Percentiles rank a stretch among this genome's conserved stretches.
Evolutionary conservation across 139 green algal species (phyloP).

Genomic region (Protoeuglena noctilucae): DNA sequence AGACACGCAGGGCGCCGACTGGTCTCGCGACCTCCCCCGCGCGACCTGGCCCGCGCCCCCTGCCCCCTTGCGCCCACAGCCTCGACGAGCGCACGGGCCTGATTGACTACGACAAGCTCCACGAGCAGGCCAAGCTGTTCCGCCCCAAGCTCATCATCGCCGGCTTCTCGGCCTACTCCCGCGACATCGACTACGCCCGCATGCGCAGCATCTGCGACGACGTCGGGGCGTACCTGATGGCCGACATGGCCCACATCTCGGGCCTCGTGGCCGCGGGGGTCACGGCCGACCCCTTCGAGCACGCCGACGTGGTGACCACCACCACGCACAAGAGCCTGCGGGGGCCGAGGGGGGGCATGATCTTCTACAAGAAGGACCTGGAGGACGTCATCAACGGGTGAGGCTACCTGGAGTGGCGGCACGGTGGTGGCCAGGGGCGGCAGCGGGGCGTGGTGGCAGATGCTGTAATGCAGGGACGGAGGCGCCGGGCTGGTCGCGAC

Average conservation of each 20-base stretch:
- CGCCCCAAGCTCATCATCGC: constrained; percentile 85
- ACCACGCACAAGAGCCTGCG: constrained; percentile 96
- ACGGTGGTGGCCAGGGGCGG: too few relatives aligned
- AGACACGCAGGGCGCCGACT: too few relatives aligned
- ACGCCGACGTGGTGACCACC: constrained; percentile 91
- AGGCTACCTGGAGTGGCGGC: too few relatives aligned
- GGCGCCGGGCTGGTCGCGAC: too few relatives aligned
- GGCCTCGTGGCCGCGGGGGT: constrained; percentile 59
- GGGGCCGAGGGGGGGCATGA: constrained; percentile 64
- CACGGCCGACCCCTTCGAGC: constrained; percentile 77
- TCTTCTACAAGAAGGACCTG: constrained; percentile 92
- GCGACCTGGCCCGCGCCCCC: too few relatives aligned
- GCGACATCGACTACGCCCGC: constrained; percentile 83
- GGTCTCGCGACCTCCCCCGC: too few relatives aligned
- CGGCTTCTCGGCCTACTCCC: constrained; percentile 82
- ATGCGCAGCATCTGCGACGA: constrained; percentile 72
- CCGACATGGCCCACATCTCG: constrained; percentile 98
- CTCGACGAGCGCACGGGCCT: constrained; percentile 83
- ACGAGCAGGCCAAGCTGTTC: constrained; percentile 48
- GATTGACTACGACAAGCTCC: constrained; percentile 88
- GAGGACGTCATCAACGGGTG: constrained; percentile 96
- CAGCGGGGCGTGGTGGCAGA: too few relatives aligned
- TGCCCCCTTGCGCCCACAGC: too few relatives aligned
- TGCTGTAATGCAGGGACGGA: too few relatives aligned
- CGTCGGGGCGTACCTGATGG: constrained; percentile 49